Evolutionary conservation across 2,329 filamentous ascomycete species (phyloP).

Genomic region (Colletotrichum sp.): DNA sequence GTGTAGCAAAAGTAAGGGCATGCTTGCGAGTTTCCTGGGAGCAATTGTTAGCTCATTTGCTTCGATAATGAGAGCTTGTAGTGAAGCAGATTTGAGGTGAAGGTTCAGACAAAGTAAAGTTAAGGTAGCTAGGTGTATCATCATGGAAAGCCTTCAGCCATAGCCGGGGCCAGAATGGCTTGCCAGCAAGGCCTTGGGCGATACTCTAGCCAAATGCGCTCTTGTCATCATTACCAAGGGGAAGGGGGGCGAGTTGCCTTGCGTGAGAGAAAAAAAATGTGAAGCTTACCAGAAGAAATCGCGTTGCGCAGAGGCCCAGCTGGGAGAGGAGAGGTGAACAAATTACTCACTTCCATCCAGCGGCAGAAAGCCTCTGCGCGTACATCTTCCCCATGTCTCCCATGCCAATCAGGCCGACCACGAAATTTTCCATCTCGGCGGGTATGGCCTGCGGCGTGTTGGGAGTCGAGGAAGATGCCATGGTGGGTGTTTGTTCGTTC

Average conservation of each 20-base stretch:
- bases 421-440: slow-evolving; percentile 68
- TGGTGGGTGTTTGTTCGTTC: neutral
- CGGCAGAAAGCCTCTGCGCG: slow-evolving; percentile 82
- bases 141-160: slow-evolving; percentile 81
- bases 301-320: slow-evolving; percentile 7
- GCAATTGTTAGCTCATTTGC: slow-evolving; percentile 20
- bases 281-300: slow-evolving; percentile 41
- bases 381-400: slow-evolving; percentile 99
- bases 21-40: slow-evolving; percentile 29
- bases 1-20: slow-evolving; percentile 24
- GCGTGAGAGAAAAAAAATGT: slow-evolving; percentile 5
- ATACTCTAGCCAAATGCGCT: slow-evolving; percentile 99
- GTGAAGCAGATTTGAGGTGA: slow-evolving; percentile 22
- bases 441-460: slow-evolving; percentile 30
- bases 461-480: slow-evolving; percentile 20
- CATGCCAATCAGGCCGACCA: slow-evolving; percentile 96
- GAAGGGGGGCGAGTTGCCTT: neutral
- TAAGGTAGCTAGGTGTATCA: slow-evolving; percentile 99
- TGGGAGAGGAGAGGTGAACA: slow-evolving; percentile 4
- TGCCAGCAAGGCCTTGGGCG: slow-evolving; percentile 64
- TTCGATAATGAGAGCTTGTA: slow-evolving; percentile 14
- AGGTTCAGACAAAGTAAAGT: slow-evolving; percentile 79
- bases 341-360: slow-evolving; percentile 86
- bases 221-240: slow-evolving; percentile 89
- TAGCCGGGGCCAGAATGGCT: slow-evolving; percentile 77